Evolutionary conservation across 441 rosid species (phyloP), one percentile per base, ranked within the genome.

Genomic region (Adansonia madagascariensis): DNA sequence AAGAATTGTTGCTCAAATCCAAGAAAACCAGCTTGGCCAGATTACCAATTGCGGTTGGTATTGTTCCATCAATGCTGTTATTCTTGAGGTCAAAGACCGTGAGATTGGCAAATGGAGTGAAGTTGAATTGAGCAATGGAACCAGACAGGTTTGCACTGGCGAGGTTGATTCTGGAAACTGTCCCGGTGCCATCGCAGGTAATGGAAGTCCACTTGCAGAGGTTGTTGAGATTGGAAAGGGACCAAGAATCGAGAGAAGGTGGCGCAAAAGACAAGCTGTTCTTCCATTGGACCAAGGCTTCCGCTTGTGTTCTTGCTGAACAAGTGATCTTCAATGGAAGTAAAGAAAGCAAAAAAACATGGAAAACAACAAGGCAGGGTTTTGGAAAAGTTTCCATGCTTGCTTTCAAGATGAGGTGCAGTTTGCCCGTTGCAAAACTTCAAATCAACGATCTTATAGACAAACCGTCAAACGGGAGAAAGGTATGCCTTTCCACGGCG

Each of bases 161-260:
- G 22, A 91, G 86, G 82, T 81, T 71, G 14, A 86, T 20, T 56
- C 71, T 71, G 2, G 88, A 83, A 35, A 89, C 83, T 1, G 75
- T 50, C 18, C 76, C 50, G 1, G 75, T 11, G 49, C 14, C 65
- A 79, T 79, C 69, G 75, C 92, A 89, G 71, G 65, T 71, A 35
- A 89, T 66, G 63, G 80, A 83, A 49, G 77, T 76, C 92, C 90
- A 86, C 84, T 80, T 85, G 88, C 94, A 88, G 75, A 85, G 86
- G 52, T 49, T 83, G 77, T 41, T 50, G 78, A 83, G 8, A 80
- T 83, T 86, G 80, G 81, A 1, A 53, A 66, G 70, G 17, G 94
- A 84, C 94, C 94, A 90, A 9, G 94, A 86, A 75, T 64, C 52
- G 15, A 86, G 84, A 57, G 78, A 61, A 76, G 79, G 9, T 6